Base-by-base conservation (phyloP, 495 filamentous ascomycete species). In the Cryomyces antarcticus region DNA sequence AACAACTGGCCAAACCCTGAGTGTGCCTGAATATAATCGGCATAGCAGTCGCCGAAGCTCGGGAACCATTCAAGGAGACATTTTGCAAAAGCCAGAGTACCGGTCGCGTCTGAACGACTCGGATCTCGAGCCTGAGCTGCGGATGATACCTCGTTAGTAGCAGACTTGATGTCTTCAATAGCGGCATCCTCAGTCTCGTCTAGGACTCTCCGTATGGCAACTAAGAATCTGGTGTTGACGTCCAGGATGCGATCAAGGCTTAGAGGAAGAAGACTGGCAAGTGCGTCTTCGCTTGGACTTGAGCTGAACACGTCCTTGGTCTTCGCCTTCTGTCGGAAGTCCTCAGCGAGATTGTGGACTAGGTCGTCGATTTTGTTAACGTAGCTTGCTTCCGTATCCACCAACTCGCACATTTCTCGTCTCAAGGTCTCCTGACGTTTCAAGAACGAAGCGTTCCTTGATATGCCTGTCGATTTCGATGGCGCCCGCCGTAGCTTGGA, bases 361-460 rank as follows among this genome's bases (percentile, higher is more conserved):
- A 97, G 64, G 38, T 86, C 78, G 47, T 80, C 73, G 31, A 96
- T 51, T 53, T 93, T 93, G 54, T 68, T 64, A 30, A 96, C 84
- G 59, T 95, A 99, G 52, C 82, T 75, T 52, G 88, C 83, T 60
- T 99, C 89, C 0, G 89, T 99, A 51, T 93, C 83, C 28, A 93
- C 71, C 44, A 96, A 55, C 57, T 99, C 89, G 49, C 76, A 80
- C 75, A 99, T 79, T 53, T 93, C 86, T 47, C 82, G 74, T 41
- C 86, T 75, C 44, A 96, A 58, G 35, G 77, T 76, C 42, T 86
- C 71, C 53, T 94, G 83, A 37, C 77, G 75, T 52, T 77, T 77
- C 5, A 77, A 70, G 49, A 94, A 82, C 0, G 75, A 67, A 47
- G 72, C 77, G 41, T 69, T 78, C 45, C 75, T 68, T 56, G 78